Conservation (phyloP, 2,329 filamentous ascomycete species). For the Drechslerella coelobrocha region DNA sequence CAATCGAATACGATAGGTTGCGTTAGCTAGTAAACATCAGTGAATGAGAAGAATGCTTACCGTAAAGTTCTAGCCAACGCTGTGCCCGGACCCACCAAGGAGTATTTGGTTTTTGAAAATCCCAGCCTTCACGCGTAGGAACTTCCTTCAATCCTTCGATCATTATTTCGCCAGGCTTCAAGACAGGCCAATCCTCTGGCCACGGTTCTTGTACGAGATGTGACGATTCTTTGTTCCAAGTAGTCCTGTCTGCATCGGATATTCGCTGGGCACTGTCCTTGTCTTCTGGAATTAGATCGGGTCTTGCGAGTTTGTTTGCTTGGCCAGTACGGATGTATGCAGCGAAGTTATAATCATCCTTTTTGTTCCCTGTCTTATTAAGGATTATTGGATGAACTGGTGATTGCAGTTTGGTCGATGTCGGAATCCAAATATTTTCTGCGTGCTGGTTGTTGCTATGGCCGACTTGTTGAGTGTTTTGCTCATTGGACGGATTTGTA, state of each 20-base stretch:
- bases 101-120: constrained; percentile 19
- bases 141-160: constrained; percentile 32
- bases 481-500: too few species aligned
- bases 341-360: constrained; percentile 39
- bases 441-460: not conserved
- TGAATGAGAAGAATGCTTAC: too few species aligned
- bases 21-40: too few species aligned
- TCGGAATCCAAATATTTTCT: not conserved
- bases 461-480: not conserved
- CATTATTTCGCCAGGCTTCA: constrained; percentile 14
- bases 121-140: constrained; percentile 41
- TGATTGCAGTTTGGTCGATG: not conserved
- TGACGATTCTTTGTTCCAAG: constrained; percentile 35
- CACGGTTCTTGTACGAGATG: constrained; percentile 23
- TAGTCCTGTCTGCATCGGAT: constrained; percentile 29
- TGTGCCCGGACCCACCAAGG: constrained; percentile 36
- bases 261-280: constrained; percentile 29
- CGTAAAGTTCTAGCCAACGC: constrained; percentile 23
- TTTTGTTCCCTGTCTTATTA: not conserved
- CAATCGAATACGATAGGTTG: too few species aligned
- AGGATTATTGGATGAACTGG: not conserved
- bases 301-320: constrained; percentile 16
- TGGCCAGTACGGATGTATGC: constrained; percentile 25
- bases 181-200: constrained; percentile 34
- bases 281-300: constrained; percentile 17